Conservation (phyloP, 2,329 filamentous ascomycete genomes). For the Mariannaea sp. region DNA sequence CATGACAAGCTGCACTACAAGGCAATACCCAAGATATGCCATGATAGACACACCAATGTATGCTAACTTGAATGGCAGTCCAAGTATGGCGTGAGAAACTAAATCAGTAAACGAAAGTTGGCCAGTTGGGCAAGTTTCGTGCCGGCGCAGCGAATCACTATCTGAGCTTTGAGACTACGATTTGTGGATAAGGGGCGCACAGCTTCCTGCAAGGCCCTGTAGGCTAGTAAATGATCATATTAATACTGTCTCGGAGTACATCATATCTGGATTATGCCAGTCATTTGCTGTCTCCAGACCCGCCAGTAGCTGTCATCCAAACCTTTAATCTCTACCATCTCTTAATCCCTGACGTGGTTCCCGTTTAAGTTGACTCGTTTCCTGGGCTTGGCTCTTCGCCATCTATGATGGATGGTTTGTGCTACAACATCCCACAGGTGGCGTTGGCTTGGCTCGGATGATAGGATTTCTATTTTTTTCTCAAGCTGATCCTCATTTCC, state of each 20-base stretch:
- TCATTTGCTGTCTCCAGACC: constrained; percentile 23
- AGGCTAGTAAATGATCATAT: constrained; percentile 21
- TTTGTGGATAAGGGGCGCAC: constrained; percentile 6
- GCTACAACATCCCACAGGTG: constrained; percentile 23
- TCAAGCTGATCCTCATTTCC: constrained; percentile 24
- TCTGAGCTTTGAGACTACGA: constrained; percentile 6
- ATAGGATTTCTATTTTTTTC: constrained; percentile 24
- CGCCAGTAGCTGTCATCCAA: constrained; percentile 35
- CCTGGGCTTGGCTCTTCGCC: not conserved
- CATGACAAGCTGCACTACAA: constrained; percentile 9
- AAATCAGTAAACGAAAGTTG: not conserved
- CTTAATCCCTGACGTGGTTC: too few relatives aligned
- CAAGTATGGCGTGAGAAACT: not conserved
- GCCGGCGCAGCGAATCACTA: constrained; percentile 5
- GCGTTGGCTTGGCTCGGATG: constrained; percentile 15
- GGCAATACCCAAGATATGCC: not conserved
- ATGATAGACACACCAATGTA: too few relatives aligned
- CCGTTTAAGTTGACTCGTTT: not conserved
- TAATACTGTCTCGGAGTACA: constrained; percentile 33
- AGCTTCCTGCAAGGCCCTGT: constrained; percentile 8
- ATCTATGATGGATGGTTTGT: constrained; percentile 20
- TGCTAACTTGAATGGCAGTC: too few relatives aligned
- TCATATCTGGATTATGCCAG: constrained; percentile 34
- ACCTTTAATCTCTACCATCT: too few relatives aligned
- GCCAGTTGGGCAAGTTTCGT: too few relatives aligned